Conservation (phyloP, 495 filamentous ascomycete genomes). For the Penicillium crystallinum region DNA sequence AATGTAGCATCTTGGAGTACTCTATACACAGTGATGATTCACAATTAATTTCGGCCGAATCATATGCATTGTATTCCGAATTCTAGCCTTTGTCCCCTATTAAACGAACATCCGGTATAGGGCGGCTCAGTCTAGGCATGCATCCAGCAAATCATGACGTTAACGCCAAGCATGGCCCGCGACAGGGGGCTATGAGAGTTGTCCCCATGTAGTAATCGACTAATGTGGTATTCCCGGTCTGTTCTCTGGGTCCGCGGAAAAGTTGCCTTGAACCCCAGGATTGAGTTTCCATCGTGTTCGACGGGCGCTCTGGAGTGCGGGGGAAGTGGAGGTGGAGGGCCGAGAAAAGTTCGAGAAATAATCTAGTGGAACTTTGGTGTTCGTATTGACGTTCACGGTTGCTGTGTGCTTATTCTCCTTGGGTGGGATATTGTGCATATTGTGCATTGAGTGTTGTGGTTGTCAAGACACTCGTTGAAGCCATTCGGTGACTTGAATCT, state of each 20-base stretch:
- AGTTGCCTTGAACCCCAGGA: not conserved
- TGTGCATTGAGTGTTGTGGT: not conserved
- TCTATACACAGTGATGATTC: no score
- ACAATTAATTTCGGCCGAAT: no score
- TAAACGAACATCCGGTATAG: not conserved
- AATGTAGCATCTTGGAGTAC: no score
- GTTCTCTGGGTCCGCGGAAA: not conserved
- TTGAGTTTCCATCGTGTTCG: not conserved
- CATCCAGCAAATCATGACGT: slow-evolving; percentile 20
- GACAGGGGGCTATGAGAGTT: not conserved
- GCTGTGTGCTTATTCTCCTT: not conserved
- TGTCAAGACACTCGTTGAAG: slow-evolving; percentile 53
- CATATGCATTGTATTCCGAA: no score
- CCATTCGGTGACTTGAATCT: slow-evolving; percentile 66
- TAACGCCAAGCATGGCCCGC: slow-evolving; percentile 19
- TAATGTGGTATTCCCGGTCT: not conserved
- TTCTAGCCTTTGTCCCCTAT: no score
- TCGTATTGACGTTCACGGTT: not conserved
- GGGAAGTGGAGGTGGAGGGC: slow-evolving; percentile 5
- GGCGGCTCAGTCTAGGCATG: slow-evolving; percentile 6
- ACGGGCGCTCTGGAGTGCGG: not conserved
- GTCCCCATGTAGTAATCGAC: not conserved
- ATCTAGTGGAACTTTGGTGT: slow-evolving; percentile 13
- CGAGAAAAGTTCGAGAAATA: slow-evolving; percentile 18
- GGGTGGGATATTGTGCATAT: not conserved